Base-by-base conservation (phyloP, 2,329 filamentous ascomycete species). In the Stachybotrys chartarum region DNA sequence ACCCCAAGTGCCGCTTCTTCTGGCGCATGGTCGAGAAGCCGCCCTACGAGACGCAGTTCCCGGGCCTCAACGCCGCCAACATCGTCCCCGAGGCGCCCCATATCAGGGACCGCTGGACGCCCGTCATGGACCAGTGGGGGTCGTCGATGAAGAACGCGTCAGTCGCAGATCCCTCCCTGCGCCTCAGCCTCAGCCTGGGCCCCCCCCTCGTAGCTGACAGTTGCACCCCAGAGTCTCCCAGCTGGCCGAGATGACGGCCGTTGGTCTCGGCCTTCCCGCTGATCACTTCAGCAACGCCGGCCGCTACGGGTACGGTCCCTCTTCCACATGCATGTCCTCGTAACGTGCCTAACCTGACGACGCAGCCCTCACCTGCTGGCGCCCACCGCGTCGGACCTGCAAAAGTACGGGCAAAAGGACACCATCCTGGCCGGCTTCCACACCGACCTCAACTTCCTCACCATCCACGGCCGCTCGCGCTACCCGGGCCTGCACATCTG, bases 401-500 rank as follows among this genome's bases (percentile, higher is more conserved):
- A 59, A 12, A 80, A 77, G 56, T 82, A 83, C 70, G 79, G 78
- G 50, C 51, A 66, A 3, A 70, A 74, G 52, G 76, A 83, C 70
- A 84, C 80, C 52, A 84, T 85, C 63, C 76, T 85, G 16, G 82
- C 82, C 16, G 82, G 82, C 45, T 85, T 85, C 72, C 82, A 85
- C 67, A 84, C 82, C 1, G 82, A 85, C 63, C 79, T 85, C 56
- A 85, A 85, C 74, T 85, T 84, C 66, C 74, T 85, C 53, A 85
- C 82, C 60, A 85, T 85, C 68, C 82, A 85, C 71, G 82, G 82
- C 55, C 82, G 82, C 60, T 83, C 79, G 32, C 79, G 82, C 57
- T 85, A 83, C 61, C 82, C 82, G 0, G 82, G 82, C 3, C 74
- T 85, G 60, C 77, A 85, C 71, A 79, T 85, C 63, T 85, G 82